Percentiles rank a stretch among this genome's conserved stretches.
phyloP scores from a whole-genome alignment of 495 filamentous ascomycete genomes.

The Cercophora samala region DNA sequence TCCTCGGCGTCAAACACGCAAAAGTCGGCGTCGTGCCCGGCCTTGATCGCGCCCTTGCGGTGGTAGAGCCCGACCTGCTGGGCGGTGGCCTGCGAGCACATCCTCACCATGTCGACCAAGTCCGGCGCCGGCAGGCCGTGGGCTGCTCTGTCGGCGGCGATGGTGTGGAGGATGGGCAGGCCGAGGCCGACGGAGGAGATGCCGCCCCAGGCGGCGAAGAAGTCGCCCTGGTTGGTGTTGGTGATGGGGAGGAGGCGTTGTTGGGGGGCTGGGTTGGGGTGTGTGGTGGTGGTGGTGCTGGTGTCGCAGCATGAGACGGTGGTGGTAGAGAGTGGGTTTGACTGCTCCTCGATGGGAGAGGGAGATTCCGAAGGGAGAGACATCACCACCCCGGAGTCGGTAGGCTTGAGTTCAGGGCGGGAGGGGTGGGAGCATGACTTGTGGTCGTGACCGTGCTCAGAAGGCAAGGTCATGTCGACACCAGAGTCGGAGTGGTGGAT shows the following conservation, averaged over 20 bases:
- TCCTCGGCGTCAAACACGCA: constrained; percentile 86
- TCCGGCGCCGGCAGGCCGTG: constrained; percentile 40
- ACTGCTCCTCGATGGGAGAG: not conserved
- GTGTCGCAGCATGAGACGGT: too few relatives aligned
- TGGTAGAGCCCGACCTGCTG: constrained; percentile 84
- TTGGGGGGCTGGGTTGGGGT: not conserved
- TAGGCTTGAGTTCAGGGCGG: not conserved
- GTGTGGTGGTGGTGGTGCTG: not conserved
- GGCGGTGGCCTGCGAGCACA: constrained; percentile 86
- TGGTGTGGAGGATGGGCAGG: constrained; percentile 86
- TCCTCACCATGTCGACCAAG: constrained; percentile 73
- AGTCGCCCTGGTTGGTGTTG: constrained; percentile 60
- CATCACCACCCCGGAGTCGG: not conserved
- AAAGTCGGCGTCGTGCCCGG: constrained; percentile 88
- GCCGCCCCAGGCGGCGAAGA: constrained; percentile 94
- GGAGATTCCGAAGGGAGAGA: not conserved
- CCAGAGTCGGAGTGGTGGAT: constrained; percentile 48
- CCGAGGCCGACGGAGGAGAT: constrained; percentile 93
- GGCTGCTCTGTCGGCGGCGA: constrained; percentile 57
- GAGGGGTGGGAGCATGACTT: not conserved
- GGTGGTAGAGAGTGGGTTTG: not conserved
- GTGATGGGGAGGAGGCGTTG: not conserved
- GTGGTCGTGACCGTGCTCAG: constrained; percentile 15
- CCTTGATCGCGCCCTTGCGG: constrained; percentile 75
- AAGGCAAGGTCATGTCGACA: constrained; percentile 41